These are phyloP conservation scores for Penicillium canescens DNA, from an alignment of 495 filamentous ascomycete species.

Conservation along the genomic window DNA sequence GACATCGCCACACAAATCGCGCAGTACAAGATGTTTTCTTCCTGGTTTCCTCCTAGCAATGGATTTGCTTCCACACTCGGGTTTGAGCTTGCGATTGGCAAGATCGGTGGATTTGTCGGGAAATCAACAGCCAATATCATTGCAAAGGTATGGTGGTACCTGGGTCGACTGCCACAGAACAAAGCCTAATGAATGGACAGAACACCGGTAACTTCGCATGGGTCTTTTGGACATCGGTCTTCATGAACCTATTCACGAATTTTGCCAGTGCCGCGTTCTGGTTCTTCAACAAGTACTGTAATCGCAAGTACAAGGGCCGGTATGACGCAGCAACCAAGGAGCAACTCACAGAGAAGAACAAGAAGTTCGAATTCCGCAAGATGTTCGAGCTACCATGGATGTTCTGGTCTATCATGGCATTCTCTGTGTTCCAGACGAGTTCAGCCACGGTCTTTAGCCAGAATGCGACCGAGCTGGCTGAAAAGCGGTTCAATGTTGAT, in stretches of 20 bases:
- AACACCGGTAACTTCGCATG: constrained; percentile 48
- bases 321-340: constrained; percentile 42
- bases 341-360: constrained; percentile 44
- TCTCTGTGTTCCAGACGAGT: constrained; percentile 47
- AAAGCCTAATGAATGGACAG: constrained; percentile 11
- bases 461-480: constrained; percentile 46
- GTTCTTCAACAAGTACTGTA: constrained; percentile 41
- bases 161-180: neutral
- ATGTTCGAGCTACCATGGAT: constrained; percentile 45
- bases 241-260: constrained; percentile 52
- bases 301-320: constrained; percentile 28
- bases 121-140: constrained; percentile 41
- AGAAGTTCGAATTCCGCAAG: constrained; percentile 44
- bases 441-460: constrained; percentile 39
- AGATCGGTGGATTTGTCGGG: constrained; percentile 39
- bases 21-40: constrained; percentile 52
- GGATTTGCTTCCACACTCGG: constrained; percentile 47
- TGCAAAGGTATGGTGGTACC: constrained; percentile 22
- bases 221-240: constrained; percentile 47
- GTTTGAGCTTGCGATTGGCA: constrained; percentile 44
- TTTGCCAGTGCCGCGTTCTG: constrained; percentile 38
- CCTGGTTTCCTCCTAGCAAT: constrained; percentile 47
- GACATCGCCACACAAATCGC: constrained; percentile 49
- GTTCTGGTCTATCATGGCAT: constrained; percentile 41
- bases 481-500: constrained; percentile 42